Evolutionary conservation across 1,284 basidiomycete genomes (phyloP).

Genomic region (Trametes pubescens): DNA sequence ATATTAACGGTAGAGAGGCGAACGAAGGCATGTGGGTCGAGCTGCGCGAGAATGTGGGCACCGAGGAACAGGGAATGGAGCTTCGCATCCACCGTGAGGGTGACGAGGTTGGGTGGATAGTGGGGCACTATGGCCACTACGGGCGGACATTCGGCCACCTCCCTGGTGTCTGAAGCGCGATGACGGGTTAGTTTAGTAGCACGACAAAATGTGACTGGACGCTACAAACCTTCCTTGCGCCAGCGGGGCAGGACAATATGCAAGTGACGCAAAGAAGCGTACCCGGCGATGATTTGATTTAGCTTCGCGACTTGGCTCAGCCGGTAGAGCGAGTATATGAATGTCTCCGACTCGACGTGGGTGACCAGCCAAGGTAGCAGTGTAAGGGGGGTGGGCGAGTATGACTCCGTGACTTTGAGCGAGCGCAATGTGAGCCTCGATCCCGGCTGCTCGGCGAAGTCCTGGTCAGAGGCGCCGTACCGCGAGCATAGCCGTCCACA

Average conservation of each 20-base stretch:
- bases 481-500: conserved; percentile 28
- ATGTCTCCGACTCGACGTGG: conserved; percentile 22
- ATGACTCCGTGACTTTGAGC: conserved; percentile 30
- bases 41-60: conserved; percentile 19
- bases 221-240: conserved; percentile 24
- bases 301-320: conserved; percentile 27
- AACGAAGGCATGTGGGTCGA: conserved; percentile 26
- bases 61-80: conserved; percentile 23
- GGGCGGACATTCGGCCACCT: conserved; percentile 18
- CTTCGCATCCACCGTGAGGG: conserved; percentile 29
- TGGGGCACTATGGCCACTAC: conserved; percentile 21
- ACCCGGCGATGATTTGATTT: conserved; percentile 20
- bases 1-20: conserved; percentile 25
- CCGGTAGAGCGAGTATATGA: conserved; percentile 29
- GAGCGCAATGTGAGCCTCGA: conserved; percentile 16
- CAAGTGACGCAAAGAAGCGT: conserved; percentile 24
- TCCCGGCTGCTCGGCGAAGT: not conserved
- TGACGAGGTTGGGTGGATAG: conserved; percentile 22
- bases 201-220: not conserved
- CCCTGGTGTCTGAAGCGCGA: conserved; percentile 11
- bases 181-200: not conserved
- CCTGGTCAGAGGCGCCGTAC: conserved; percentile 9
- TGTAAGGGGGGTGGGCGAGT: conserved; percentile 29
- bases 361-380: conserved; percentile 29
- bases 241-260: conserved; percentile 30